Conservation (phyloP, 176 grass and related monocot species). For the Triticum monococcum region DNA sequence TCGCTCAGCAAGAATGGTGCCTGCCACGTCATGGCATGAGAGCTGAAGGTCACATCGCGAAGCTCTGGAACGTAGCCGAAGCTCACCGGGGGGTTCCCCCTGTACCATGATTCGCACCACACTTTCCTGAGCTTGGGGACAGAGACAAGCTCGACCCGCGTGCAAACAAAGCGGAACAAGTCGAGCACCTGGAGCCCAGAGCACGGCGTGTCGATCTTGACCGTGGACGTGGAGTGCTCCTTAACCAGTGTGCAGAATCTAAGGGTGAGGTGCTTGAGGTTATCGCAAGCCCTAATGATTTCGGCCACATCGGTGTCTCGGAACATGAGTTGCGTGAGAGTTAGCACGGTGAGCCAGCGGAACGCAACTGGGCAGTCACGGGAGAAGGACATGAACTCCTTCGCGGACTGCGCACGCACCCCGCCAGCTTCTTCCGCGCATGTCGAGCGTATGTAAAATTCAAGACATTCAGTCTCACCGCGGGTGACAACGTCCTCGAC, state of each 20-base stretch:
- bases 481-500: not conserved
- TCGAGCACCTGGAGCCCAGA: not conserved
- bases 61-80: not conserved
- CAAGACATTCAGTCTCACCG: not conserved
- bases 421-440: no score
- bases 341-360: not conserved
- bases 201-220: no score
- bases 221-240: no score
- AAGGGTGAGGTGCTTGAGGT: not conserved
- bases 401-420: not conserved
- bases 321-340: not conserved
- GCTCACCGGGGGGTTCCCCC: not conserved
- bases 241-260: not conserved
- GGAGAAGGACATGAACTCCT: constrained; percentile 19
- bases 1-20: not conserved
- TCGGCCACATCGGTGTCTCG: not conserved
- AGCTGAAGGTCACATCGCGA: not conserved
- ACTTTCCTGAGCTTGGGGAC: not conserved
- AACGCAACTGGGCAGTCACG: not conserved
- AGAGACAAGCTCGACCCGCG: not conserved
- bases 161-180: not conserved
- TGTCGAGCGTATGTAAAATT: not conserved
- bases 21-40: not conserved
- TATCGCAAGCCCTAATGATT: not conserved
- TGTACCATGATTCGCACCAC: not conserved